Conservation (phyloP, 2,329 filamentous ascomycete genomes). For the Pseudogymnoascus sp. region DNA sequence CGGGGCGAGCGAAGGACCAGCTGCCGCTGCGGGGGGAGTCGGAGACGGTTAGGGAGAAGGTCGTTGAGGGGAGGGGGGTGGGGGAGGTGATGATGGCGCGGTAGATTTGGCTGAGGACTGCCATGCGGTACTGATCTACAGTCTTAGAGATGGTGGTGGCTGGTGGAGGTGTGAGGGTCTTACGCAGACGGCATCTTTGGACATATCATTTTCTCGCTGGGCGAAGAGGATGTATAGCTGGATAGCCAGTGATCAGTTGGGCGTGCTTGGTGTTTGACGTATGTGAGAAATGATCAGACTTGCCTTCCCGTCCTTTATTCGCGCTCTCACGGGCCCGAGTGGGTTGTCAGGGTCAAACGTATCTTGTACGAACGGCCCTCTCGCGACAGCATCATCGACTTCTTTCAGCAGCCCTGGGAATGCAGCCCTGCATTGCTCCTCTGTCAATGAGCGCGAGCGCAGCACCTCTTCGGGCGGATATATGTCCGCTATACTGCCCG, state of each 20-base stretch:
- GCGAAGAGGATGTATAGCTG: constrained; percentile 38
- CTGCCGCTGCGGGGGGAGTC: constrained; percentile 38
- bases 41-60: constrained; percentile 44
- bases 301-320: constrained; percentile 36
- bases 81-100: constrained; percentile 43
- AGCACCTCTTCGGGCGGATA: neutral
- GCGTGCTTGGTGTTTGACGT: neutral
- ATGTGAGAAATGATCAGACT: neutral
- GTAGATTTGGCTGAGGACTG: constrained; percentile 46
- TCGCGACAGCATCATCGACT: constrained; percentile 36
- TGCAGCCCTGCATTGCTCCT: constrained; percentile 33
- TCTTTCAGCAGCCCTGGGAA: constrained; percentile 41
- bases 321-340: constrained; percentile 34
- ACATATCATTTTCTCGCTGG: constrained; percentile 30
- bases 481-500: neutral
- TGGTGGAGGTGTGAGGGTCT: neutral
- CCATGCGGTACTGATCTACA: constrained; percentile 34
- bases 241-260: neutral
- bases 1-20: constrained; percentile 40
- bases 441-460: constrained; percentile 25
- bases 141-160: constrained; percentile 15
- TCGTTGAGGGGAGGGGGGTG: constrained; percentile 38
- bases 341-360: constrained; percentile 27
- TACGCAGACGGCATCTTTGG: constrained; percentile 35
- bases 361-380: constrained; percentile 36